Evolutionary conservation across 169 alveolate genomes (phyloP), one percentile per base, ranked within the genome.

Genomic region (Theileria sp.): DNA sequence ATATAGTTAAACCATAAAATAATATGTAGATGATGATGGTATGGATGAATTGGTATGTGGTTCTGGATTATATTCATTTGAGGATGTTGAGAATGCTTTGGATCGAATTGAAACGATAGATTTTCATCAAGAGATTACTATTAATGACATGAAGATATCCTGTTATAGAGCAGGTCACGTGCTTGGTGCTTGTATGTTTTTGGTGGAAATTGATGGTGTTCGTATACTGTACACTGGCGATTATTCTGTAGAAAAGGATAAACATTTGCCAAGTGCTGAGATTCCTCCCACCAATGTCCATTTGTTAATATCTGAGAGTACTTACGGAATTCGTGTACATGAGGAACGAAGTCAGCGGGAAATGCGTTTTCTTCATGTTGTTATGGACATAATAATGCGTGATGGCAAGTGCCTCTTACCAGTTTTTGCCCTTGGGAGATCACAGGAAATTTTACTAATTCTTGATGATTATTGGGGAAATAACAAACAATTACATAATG

Each of bases 131-230:
- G 97, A 96, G 85, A 88, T 93, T 30, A 97, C 94, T 50, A 74
- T 92, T 30, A 92, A 93, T 66, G 98, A 98, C 25, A 95, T 97
- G 23, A 94, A 95, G 80, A 88, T 98, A 72, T 90, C 98, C 32
- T 96, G 99, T 69, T 97, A 93, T 85, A 93, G 98, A 67, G 99
- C 99, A 0, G 99, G 99, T 0, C 99, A 98, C 91, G 99, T 98
- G 32, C 88, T 98, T 19, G 99, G 99, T 4, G 99, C 99, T 0
- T 97, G 99, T 67, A 97, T 98, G 99, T 98, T 98, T 89, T 77
- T 97, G 71, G 97, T 98, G 32, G 99, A 97, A 86, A 96, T 98
- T 64, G 98, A 94, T 61, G 99, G 99, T 13, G 97, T 97, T 26
- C 92, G 97, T 81, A 95, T 98, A 30, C 94, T 98, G 38, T 98